Conservation (phyloP, 208 protist species). For the Trypanosoma melophagium region DNA sequence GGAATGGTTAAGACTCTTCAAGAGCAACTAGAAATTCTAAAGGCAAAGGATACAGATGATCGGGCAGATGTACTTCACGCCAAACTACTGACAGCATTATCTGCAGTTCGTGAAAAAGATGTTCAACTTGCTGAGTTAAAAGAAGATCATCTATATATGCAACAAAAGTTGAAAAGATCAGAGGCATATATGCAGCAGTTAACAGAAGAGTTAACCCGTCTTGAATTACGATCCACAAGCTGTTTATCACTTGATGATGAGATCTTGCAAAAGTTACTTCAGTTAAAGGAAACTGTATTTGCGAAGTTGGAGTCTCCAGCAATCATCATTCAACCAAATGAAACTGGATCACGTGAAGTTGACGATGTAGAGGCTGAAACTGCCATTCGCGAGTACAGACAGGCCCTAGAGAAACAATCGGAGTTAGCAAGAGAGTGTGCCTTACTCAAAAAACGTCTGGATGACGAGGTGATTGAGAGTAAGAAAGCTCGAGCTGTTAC, state of each 20-base stretch:
- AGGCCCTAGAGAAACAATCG: slow-evolving; percentile 49
- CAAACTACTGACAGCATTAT: slow-evolving; percentile 43
- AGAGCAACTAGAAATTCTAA: slow-evolving; percentile 55
- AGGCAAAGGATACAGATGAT: slow-evolving; percentile 32
- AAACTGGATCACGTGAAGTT: slow-evolving; percentile 3
- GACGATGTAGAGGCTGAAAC: slow-evolving; percentile 38
- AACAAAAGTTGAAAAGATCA: slow-evolving; percentile 51
- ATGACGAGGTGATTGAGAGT: slow-evolving; percentile 32
- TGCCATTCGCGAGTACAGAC: slow-evolving; percentile 76
- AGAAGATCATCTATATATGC: slow-evolving; percentile 60
- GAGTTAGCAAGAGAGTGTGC: slow-evolving; percentile 60
- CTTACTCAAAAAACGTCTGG: slow-evolving; percentile 46
- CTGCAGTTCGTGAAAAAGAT: slow-evolving; percentile 51
- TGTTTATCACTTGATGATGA: slow-evolving; percentile 47
- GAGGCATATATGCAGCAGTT: slow-evolving; percentile 66
- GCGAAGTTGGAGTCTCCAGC: slow-evolving; percentile 62
- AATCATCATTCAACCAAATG: slow-evolving; percentile 37
- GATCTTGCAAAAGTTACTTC: slow-evolving; percentile 47
- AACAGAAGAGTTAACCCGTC: slow-evolving; percentile 61
- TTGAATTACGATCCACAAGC: slow-evolving; percentile 54
- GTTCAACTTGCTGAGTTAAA: slow-evolving; percentile 54
- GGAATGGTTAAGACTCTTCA: slow-evolving; percentile 54
- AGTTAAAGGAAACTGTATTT: slow-evolving; percentile 81
- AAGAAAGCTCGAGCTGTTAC: slow-evolving; percentile 29
- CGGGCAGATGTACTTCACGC: slow-evolving; percentile 49